phyloP scores from a whole-genome alignment of 768 basidiomycete genomes.

The Trametes coccinea region DNA sequence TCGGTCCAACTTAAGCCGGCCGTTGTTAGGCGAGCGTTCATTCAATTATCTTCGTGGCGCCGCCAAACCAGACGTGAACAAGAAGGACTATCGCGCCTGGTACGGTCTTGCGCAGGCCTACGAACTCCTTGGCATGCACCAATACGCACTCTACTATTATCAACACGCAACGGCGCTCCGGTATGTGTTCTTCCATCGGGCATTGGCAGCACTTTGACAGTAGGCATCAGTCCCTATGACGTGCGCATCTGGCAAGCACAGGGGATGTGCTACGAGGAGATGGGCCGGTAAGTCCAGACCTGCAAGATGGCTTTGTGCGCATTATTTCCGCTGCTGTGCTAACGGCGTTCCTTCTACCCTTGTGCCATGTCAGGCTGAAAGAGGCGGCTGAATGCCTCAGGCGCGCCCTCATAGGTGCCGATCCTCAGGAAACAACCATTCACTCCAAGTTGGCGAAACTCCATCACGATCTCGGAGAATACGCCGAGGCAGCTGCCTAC shows the following conservation, averaged over 20 bases:
- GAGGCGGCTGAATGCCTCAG: constrained; percentile 93
- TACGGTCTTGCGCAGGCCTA: constrained; percentile 98
- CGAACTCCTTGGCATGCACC: constrained; percentile 94
- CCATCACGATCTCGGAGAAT: constrained; percentile 65
- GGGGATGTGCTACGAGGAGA: constrained; percentile 90
- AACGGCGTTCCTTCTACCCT: constrained; percentile 4
- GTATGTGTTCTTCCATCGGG: constrained; percentile 40
- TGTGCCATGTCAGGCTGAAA: constrained; percentile 52
- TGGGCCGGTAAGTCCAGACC: constrained; percentile 61
- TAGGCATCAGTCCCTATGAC: constrained; percentile 80
- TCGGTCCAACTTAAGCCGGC: neutral
- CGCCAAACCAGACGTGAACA: constrained; percentile 72
- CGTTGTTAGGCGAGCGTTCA: neutral
- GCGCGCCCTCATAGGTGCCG: constrained; percentile 82
- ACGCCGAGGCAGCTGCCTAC: constrained; percentile 69
- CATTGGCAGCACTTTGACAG: constrained; percentile 1
- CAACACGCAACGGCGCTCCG: constrained; percentile 92
- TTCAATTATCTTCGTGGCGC: constrained; percentile 14
- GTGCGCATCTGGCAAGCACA: constrained; percentile 95
- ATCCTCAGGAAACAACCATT: constrained; percentile 72
- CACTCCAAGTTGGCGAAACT: constrained; percentile 75
- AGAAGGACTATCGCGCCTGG: constrained; percentile 98
- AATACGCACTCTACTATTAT: constrained; percentile 95
- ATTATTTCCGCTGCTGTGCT: constrained; percentile 21
- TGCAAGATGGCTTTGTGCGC: constrained; percentile 13